These are phyloP conservation scores for Penicillium sp. DNA, from an alignment of 2,329 filamentous ascomycete species.

Conservation along the genomic window DNA sequence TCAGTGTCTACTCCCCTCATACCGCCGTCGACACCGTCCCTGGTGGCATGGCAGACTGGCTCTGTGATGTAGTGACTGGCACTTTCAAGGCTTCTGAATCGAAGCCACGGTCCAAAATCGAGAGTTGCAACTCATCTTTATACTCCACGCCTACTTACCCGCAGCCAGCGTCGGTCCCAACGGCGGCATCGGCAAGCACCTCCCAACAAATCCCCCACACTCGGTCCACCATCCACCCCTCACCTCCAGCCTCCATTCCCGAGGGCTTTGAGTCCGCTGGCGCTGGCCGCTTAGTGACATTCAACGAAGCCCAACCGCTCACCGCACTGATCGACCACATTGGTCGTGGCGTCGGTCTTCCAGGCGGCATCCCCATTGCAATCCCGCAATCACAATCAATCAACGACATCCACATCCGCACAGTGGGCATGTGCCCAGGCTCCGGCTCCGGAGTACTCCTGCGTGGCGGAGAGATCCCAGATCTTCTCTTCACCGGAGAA, in stretches of 20 bases:
- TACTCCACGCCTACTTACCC: slow-evolving; percentile 46
- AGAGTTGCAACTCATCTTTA: slow-evolving; percentile 25
- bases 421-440: slow-evolving; percentile 84
- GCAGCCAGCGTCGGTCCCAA: slow-evolving; percentile 25
- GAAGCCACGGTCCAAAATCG: slow-evolving; percentile 6
- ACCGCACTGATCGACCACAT: slow-evolving; percentile 61
- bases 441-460: slow-evolving; percentile 74
- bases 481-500: slow-evolving; percentile 87
- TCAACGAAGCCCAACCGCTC: slow-evolving; percentile 53
- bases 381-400: slow-evolving; percentile 59
- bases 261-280: slow-evolving; percentile 52
- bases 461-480: slow-evolving; percentile 56
- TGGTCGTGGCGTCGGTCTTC: slow-evolving; percentile 61
- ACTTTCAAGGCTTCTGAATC: slow-evolving; percentile 20
- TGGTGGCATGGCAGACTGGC: slow-evolving; percentile 87
- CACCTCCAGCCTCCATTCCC: slow-evolving; percentile 30
- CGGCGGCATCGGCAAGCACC: slow-evolving; percentile 36
- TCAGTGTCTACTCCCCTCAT: slow-evolving; percentile 94
- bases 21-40: slow-evolving; percentile 87
- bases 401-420: slow-evolving; percentile 58
- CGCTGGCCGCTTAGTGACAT: slow-evolving; percentile 60
- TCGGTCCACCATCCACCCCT: slow-evolving; percentile 55
- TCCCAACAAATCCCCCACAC: slow-evolving; percentile 42
- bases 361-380: slow-evolving; percentile 63
- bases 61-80: slow-evolving; percentile 77